Percentiles rank a stretch among this genome's conserved stretches.
Conservation (phyloP, 2,329 filamentous ascomycete genomes). For the Epichloe scottii region DNA sequence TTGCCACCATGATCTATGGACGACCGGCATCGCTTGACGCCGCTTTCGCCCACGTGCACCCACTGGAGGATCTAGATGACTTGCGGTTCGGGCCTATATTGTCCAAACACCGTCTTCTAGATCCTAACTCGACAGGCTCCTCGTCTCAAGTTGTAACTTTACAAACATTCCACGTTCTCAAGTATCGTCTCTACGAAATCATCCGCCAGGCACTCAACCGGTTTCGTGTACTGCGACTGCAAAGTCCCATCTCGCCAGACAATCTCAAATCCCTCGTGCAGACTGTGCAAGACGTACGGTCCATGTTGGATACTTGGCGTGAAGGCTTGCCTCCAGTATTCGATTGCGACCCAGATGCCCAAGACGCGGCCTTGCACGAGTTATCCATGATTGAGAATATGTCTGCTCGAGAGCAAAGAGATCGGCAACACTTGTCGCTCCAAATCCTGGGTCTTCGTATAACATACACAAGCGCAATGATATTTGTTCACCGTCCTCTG, state of each 20-base stretch:
- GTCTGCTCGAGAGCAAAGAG: background rate
- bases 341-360: constrained; percentile 1
- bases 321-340: constrained; percentile 1
- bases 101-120: constrained; percentile 1
- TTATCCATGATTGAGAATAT: background rate
- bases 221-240: constrained; percentile 13
- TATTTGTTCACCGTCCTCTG: constrained; percentile 4
- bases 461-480: constrained; percentile 2
- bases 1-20: constrained; percentile 18
- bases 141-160: constrained; percentile 3
- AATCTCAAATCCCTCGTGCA: constrained; percentile 9
- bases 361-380: background rate
- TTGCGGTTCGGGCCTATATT: constrained; percentile 3
- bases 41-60: constrained; percentile 13
- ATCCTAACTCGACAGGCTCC: background rate
- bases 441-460: background rate
- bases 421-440: constrained; percentile 1
- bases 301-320: constrained; percentile 8
- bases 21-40: constrained; percentile 16
- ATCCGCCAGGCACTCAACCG: constrained; percentile 15
- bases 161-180: constrained; percentile 16
- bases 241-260: constrained; percentile 9
- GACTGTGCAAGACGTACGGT: constrained; percentile 7
- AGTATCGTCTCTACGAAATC: constrained; percentile 16
- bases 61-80: constrained; percentile 15